These are phyloP conservation scores for Cladosporium sp. DNA, from an alignment of 2,329 filamentous ascomycete genomes.

Conservation along the genomic window DNA sequence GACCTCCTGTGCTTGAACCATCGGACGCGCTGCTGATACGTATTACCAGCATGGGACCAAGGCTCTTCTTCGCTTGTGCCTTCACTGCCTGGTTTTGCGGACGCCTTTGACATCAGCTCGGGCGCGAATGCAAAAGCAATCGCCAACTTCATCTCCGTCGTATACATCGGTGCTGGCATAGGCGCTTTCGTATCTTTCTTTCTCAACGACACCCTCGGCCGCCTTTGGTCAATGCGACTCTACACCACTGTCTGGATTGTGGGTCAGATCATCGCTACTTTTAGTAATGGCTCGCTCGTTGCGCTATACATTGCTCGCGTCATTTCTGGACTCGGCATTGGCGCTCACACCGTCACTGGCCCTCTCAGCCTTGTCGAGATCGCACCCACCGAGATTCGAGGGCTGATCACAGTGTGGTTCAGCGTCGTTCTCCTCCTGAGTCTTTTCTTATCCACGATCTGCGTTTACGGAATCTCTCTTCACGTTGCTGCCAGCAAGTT, in stretches of 20 bases:
- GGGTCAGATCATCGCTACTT: conserved; percentile 30
- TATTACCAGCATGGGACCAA: conserved; percentile 29
- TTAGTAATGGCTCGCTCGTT: conserved; percentile 20
- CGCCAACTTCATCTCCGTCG: conserved; percentile 36
- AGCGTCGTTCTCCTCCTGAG: conserved; percentile 33
- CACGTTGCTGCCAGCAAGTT: conserved; percentile 27
- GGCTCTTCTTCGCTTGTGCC: conserved; percentile 29
- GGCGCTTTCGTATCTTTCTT: conserved; percentile 34
- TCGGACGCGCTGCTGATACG: background rate
- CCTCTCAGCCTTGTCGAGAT: conserved; percentile 37
- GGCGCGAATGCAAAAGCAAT: conserved; percentile 24
- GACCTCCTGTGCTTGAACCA: background rate
- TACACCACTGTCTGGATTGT: conserved; percentile 33
- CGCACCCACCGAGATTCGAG: conserved; percentile 35
- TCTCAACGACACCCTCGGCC: conserved; percentile 36
- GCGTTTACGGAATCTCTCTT: conserved; percentile 31
- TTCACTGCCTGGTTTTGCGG: conserved; percentile 32
- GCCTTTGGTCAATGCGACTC: conserved; percentile 36
- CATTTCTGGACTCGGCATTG: conserved; percentile 35
- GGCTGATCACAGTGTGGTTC: conserved; percentile 35
- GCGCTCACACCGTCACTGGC: conserved; percentile 34
- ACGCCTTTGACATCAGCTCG: conserved; percentile 31
- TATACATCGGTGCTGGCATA: conserved; percentile 29
- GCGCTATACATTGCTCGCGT: conserved; percentile 34
- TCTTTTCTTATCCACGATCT: conserved; percentile 30